Base-by-base conservation (phyloP, 177 flowering plant species). In the Telopea speciosissima region DNA sequence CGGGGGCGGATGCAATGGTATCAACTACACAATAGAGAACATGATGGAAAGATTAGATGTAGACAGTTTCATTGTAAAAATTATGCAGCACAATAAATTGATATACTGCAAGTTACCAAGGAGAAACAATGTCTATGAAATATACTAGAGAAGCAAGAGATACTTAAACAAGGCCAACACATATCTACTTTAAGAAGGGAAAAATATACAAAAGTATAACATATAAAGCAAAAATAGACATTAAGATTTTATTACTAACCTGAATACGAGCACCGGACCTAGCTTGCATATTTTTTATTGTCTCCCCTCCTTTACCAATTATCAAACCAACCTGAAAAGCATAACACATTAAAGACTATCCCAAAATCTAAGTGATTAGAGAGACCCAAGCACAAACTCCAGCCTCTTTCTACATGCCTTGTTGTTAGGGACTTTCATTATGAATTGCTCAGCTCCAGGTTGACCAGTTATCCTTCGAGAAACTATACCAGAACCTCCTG, bases 241-340 rank as follows among this genome's bases (percentile, higher is more conserved):
- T 5, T 40, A 13, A 72, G 9, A 49, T 16, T 28, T 26, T 24
- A 26, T 63, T 24, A 45, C 66, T 24, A 49, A 95, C 99, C 97
- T 96, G 99, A 81, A 96, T 87, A 40, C 98, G 96, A 75, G 99
- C 99, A 59, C 99, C 98, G 62, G 98, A 76, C 69, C 76, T 82
- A 17, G 84, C 83, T 81, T 96, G 99, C 96, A 96, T 91, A 76
- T 65, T 90, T 78, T 93, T 96, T 56, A 96, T 96, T 21, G 98
- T 91, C 73, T 96, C 98, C 59, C 99, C 98, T 58, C 99, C 97
- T 86, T 96, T 96, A 8, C 99, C 99, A 82, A 96, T 96, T 60
- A 96, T 85, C 77, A 96, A 78, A 45, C 97, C 98, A 76, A 95
- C 99, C 99, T 95, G 83, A 63, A 75, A 77, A 28, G 16, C 22